These are phyloP conservation scores for Xylaria flabelliformis DNA, from an alignment of 495 filamentous ascomycete genomes.

Conservation along the genomic window DNA sequence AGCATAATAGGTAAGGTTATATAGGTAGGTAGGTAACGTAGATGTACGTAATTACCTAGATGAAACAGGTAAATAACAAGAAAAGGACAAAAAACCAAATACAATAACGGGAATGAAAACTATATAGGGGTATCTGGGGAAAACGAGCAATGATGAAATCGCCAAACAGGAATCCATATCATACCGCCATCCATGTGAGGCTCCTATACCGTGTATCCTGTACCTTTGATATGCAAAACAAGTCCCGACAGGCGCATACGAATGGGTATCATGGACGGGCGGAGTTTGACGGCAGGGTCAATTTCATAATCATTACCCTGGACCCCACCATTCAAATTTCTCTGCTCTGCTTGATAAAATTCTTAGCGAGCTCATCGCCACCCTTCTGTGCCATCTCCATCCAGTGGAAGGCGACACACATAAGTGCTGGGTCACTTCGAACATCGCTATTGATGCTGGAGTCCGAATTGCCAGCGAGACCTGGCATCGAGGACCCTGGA, in stretches of 20 bases:
- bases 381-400: conserved; percentile 91
- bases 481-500: conserved; percentile 35
- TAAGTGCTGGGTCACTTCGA: conserved; percentile 82
- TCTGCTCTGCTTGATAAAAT: conserved; percentile 76
- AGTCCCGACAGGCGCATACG: neutral
- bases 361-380: conserved; percentile 85
- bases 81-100: conserved; percentile 1
- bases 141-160: conserved; percentile 18
- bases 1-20: neutral
- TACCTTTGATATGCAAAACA: conserved; percentile 23
- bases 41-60: conserved; percentile 8
- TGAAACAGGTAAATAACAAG: neutral
- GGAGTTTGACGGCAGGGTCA: neutral
- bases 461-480: conserved; percentile 39
- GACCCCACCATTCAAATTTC: conserved; percentile 31
- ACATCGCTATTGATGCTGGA: conserved; percentile 57
- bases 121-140: conserved; percentile 25
- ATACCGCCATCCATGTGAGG: neutral
- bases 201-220: conserved; percentile 21
- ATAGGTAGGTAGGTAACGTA: conserved; percentile 20
- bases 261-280: neutral
- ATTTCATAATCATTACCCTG: conserved; percentile 3
- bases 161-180: conserved; percentile 15
- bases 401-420: conserved; percentile 98
- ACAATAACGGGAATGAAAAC: conserved; percentile 2